Evolutionary conservation across 2,329 filamentous ascomycete species (phyloP), one percentile per base, ranked within the genome.

Genomic region (Amauroascus verrucosus): DNA sequence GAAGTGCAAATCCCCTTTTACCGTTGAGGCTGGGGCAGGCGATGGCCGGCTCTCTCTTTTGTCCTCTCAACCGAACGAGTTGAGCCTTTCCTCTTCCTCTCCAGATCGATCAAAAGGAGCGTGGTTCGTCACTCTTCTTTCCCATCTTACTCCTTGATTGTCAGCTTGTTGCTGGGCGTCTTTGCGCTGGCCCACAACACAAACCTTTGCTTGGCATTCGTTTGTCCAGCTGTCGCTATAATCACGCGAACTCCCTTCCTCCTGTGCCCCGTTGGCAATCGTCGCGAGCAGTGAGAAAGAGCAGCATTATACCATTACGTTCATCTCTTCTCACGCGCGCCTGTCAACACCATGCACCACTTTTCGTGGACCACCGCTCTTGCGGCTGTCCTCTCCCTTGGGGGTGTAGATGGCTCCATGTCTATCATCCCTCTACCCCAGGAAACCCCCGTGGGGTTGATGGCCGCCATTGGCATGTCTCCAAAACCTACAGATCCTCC

Each of bases 401-500:
- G 54, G 30, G 41, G 48, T 30, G 57, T 55, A 41, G 52, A 59
- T 16, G 57, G 53, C 20, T 47, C 44, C 9, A 16, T 47, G 18
- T 24, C 53, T 7, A 44, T 51, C n/a, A 51, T 41, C 11, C 32
- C 55, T 16, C 30, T 60, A n/a, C 55, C 58, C 16, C 49, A 52
- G 20, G 57, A 56, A 33, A 60, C 58, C 11, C 52, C 55, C 11
- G 41, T 55, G 30, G 54, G 57, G 3, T 30, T 58, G 28, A 52
- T 57, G 37, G 58, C 48, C 22, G 50, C 49, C n/a, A 26, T 56
- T 35, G 58, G 58, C 37, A 58, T 56, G 37, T 54, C 58, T 46
- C 58, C 58, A 24, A 48, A 24, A 24, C 58, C 58, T 14, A 60
- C 58, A 3, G 33, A 51, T 16, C 53, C 57, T 9, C 58, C 58